Conservation (phyloP, 768 basidiomycete species). For the Mycena rebaudengoi region DNA sequence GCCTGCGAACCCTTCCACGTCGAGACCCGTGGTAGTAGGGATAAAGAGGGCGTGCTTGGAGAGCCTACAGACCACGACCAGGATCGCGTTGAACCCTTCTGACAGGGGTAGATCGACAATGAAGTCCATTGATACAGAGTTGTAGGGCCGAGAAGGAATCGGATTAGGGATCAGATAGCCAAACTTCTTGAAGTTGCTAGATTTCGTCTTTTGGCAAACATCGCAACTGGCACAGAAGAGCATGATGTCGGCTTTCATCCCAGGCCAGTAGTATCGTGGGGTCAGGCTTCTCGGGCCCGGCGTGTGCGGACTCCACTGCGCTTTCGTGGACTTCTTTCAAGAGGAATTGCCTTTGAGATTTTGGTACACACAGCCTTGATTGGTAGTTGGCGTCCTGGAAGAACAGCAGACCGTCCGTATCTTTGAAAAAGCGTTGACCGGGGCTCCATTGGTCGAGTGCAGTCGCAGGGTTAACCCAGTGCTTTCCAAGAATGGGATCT, state of each 20-base stretch:
- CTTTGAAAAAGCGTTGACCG: constrained; percentile 18
- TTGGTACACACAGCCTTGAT: constrained; percentile 22
- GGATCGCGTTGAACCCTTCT: constrained; percentile 8
- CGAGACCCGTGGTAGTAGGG: constrained; percentile 4
- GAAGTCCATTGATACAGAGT: constrained; percentile 32
- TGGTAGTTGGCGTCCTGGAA: constrained; percentile 21
- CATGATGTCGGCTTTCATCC: not conserved
- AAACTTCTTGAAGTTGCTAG: not conserved
- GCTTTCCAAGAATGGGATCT: not conserved
- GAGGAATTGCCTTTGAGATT: not conserved
- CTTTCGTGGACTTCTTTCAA: constrained; percentile 11
- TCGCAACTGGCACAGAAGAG: not conserved
- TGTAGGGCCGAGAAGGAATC: constrained; percentile 29
- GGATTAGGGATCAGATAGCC: constrained; percentile 32
- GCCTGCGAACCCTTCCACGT: not conserved
- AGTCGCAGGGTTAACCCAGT: not conserved
- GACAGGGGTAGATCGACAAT: constrained; percentile 34
- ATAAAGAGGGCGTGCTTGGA: constrained; percentile 17
- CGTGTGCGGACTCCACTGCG: constrained; percentile 13
- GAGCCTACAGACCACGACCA: not conserved
- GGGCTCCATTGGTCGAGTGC: not conserved
- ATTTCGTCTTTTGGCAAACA: not conserved
- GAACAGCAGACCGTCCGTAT: no score
- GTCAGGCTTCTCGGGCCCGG: not conserved
- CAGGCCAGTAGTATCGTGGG: not conserved